A percentile compares a stretch with the other conserved stretches of the same genome.
Evolutionary conservation across 352 stramenopile species (phyloP).

Genomic region (Elongisporangium prolatum): DNA sequence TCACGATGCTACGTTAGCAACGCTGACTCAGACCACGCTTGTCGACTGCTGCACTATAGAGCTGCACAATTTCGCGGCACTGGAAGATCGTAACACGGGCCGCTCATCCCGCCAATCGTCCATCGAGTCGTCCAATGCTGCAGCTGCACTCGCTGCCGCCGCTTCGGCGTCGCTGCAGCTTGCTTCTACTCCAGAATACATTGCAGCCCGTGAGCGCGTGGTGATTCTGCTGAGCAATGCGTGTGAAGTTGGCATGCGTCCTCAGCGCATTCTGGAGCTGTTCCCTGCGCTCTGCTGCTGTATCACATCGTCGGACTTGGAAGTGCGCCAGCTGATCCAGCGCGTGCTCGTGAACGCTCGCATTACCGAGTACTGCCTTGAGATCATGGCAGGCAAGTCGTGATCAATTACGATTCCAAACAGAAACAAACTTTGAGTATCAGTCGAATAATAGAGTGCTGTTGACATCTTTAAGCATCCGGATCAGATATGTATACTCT

Average conservation of each 20-base stretch:
- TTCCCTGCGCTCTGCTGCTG: constrained; percentile 73
- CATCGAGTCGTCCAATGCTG: constrained; percentile 2
- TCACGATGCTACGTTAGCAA: constrained; percentile 38
- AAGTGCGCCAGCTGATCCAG: constrained; percentile 68
- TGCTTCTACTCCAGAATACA: background rate
- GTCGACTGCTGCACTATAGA: constrained; percentile 57
- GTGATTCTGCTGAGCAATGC: constrained; percentile 60
- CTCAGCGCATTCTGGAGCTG: constrained; percentile 62
- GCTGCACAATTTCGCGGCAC: constrained; percentile 34
- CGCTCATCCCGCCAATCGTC: constrained; percentile 3
- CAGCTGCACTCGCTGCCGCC: background rate
- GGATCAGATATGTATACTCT: background rate
- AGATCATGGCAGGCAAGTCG: constrained; percentile 20
- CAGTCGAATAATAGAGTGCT: background rate
- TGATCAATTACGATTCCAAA: too few species aligned
- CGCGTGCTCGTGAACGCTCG: constrained; percentile 48
- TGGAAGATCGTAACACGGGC: constrained; percentile 20
- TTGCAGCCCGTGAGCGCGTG: constrained; percentile 50
- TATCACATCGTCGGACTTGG: constrained; percentile 60
- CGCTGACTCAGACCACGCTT: constrained; percentile 42
- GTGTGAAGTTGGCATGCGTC: constrained; percentile 43
- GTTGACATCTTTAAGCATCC: background rate
- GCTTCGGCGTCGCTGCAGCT: constrained; percentile 3
- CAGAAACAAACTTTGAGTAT: too few species aligned
- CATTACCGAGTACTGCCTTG: constrained; percentile 50